Conservation (phyloP, 805 yeast genomes). For the Kazachstania kunashirensis region DNA sequence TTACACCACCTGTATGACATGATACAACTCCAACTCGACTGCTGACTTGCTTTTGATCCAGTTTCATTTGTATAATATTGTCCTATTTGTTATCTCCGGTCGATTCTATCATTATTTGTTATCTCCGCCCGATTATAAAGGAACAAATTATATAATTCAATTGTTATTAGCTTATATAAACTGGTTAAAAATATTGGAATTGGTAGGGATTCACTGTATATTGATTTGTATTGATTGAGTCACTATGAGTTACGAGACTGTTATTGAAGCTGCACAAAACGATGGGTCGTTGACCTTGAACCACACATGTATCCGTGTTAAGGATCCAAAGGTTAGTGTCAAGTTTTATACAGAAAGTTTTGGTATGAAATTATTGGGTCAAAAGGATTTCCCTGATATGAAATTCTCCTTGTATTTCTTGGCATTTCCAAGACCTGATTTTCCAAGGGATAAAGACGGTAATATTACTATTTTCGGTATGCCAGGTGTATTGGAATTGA, state of each 20-base stretch:
- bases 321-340: constrained; percentile 66
- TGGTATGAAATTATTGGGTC: constrained; percentile 55
- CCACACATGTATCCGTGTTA: constrained; percentile 71
- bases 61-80: too few relatives aligned
- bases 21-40: too few relatives aligned
- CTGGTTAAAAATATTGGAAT: too few relatives aligned
- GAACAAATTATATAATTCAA: too few relatives aligned
- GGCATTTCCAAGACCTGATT: constrained; percentile 31
- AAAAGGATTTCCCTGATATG: constrained; percentile 42
- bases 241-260: constrained; percentile 1
- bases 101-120: too few relatives aligned
- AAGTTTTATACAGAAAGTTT: constrained; percentile 66
- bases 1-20: too few relatives aligned
- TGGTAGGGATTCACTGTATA: too few relatives aligned
- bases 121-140: too few relatives aligned
- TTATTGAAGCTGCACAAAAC: constrained; percentile 16
- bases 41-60: too few relatives aligned
- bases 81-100: too few relatives aligned
- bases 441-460: constrained; percentile 34
- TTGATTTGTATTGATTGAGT: too few relatives aligned
- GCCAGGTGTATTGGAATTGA: constrained; percentile 69
- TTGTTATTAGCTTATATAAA: too few relatives aligned
- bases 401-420: constrained; percentile 63
- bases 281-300: constrained; percentile 35
- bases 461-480: constrained; percentile 23